Percentiles rank a stretch among this genome's conserved stretches.
Evolutionary conservation across 23 red algal genomes (phyloP).

Genomic region (Cyanidium caldarium): DNA sequence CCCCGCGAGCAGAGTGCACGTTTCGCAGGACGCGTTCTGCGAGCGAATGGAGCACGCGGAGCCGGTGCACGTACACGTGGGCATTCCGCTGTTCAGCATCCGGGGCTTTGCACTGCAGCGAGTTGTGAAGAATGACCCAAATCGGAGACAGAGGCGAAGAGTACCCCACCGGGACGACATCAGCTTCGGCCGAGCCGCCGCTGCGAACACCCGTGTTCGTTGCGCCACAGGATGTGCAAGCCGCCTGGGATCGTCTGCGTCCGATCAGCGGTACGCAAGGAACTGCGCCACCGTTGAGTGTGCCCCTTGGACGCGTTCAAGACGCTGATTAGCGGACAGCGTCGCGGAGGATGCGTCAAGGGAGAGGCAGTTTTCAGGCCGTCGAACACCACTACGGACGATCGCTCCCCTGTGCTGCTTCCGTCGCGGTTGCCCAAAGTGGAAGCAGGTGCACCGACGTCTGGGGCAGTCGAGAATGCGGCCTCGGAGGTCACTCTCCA

Average conservation of each 20-base stretch:
- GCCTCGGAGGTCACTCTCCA: no score
- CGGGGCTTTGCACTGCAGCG: conserved; percentile 8
- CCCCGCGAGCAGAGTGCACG: background rate
- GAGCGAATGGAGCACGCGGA: background rate
- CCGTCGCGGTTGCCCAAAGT: conserved; percentile 1
- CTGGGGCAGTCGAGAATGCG: no score
- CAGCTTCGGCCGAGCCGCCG: background rate
- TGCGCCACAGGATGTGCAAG: background rate
- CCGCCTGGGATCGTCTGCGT: conserved; percentile 4
- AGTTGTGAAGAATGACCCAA: background rate
- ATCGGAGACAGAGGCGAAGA: no score
- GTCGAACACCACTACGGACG: no score
- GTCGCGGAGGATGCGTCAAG: background rate
- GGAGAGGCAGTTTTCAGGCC: no score
- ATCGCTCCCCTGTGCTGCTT: background rate
- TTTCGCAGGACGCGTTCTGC: background rate
- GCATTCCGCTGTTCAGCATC: background rate
- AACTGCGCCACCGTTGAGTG: background rate
- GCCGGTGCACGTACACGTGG: background rate
- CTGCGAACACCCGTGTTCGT: background rate
- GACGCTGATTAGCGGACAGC: background rate
- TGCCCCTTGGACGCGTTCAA: background rate
- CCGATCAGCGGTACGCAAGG: background rate
- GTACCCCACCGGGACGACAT: no score
- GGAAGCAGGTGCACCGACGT: no score